Evolutionary conservation across 345 rosid genomes (phyloP), one percentile per base, ranked within the genome.

Genomic region (Kandelia obovata): DNA sequence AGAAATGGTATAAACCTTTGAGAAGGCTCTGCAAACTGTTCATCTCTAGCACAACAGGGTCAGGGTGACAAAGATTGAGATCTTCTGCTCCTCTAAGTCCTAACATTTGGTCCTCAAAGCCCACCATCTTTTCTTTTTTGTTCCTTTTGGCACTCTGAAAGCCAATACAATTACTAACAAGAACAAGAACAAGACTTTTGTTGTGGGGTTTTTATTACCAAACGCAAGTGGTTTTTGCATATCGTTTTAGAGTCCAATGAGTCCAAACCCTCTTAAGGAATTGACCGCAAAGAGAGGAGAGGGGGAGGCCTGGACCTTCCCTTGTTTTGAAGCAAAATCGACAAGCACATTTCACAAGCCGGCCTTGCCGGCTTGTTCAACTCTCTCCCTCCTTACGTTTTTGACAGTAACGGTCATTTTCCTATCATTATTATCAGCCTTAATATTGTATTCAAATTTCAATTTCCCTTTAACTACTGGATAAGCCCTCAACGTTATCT

Each of bases 31-130:
- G 89, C 60, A 87, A 72, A 32, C 85, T 83, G 78, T 88, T 79
- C 73, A 83, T 86, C 77, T 95, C 88, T 51, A 85, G 66, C 19
- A 85, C 88, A 69, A 88, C 70, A 79, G 94, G 99, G 75, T 84
- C 82, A 72, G 85, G 75, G 9, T 72, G 83, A 69, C 73, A 60
- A 75, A 81, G 68, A 55, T 64, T 65, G 66, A 69, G 73, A 46
- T 78, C 80, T 58, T 77, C 86, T 35, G 39, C 13, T 35, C 26
- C 70, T 27, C 58, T 83, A 72, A 77, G 85, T 58, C 61, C 79
- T 67, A 58, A 34, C 23, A 79, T 66, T 0, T 72, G 69, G 71
- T 79, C 85, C 43, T 74, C 82, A 16, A 64, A 75, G 70, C 80
- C 80, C 78, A 73, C 78, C 90, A 84, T 80, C 59, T 53, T 55